Conservation (phyloP, 1,284 basidiomycete genomes). For the Mycena citricolor region DNA sequence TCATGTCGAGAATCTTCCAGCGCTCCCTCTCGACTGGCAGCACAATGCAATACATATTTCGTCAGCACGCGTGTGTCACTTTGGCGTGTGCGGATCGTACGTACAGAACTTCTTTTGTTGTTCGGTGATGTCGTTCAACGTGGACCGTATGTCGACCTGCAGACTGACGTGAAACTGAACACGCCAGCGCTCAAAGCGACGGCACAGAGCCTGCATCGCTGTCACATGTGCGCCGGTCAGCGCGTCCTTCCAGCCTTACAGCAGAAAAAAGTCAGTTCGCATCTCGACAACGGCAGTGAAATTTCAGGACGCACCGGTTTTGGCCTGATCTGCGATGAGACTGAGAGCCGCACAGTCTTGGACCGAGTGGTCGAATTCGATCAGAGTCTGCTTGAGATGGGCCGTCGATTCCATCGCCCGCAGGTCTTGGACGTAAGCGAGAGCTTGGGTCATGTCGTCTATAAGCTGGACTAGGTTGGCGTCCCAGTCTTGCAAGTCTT, state of each 20-base stretch:
- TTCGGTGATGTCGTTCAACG: conserved; percentile 1
- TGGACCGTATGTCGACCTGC: conserved; percentile 5
- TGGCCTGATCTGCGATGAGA: conserved; percentile 6
- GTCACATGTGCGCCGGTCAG: conserved; percentile 5
- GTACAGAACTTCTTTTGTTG: conserved; percentile 5
- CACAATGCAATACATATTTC: not conserved
- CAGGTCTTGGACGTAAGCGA: conserved; percentile 5
- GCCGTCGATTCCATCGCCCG: not conserved
- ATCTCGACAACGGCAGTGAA: not conserved
- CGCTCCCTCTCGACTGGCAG: not conserved
- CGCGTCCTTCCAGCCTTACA: not conserved
- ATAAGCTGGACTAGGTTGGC: conserved; percentile 9
- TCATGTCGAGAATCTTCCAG: not conserved
- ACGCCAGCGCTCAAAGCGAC: conserved; percentile 13
- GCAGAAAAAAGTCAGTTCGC: not conserved
- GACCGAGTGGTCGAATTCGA: conserved; percentile 6
- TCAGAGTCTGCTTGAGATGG: not conserved
- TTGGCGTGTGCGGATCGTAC: not conserved
- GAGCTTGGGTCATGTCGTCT: conserved; percentile 9
- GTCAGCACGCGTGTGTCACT: not conserved
- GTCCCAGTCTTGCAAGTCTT: conserved; percentile 7
- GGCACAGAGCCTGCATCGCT: conserved; percentile 4
- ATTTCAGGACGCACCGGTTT: conserved; percentile 1
- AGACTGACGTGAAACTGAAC: conserved; percentile 2
- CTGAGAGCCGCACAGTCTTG: conserved; percentile 4